Base-by-base conservation (phyloP, 495 filamentous ascomycete genomes). In the Trichoderma virens region DNA sequence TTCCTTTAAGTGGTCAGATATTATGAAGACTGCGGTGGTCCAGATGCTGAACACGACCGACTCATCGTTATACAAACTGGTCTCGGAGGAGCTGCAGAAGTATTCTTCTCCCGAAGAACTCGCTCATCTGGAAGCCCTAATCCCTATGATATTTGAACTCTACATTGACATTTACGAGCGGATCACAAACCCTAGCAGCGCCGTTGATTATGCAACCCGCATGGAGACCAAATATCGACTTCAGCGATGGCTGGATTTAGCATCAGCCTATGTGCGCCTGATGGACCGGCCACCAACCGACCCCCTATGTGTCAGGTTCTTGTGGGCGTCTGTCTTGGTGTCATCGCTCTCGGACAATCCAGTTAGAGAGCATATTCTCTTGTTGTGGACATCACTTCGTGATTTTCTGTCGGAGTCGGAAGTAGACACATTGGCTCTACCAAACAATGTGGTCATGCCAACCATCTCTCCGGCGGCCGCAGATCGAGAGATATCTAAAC, bases 381-480 rank as follows among this genome's bases (percentile, higher is more conserved):
- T 86, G 63, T 94, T 90, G 72, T 90, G 96, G 77, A 83, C 90
- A 65, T 91, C 80, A 41, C 68, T 85, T n/a, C 76, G 78, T n/a
- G 75, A 78, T 27, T 70, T 75, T 28, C 75, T 84, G 31, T 65
- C 66, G 32, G 71, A 72, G 32, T 74, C 75, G 30, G 66, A 70
- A 8, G 68, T 72, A 7, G 63, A 72, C 0, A 74, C 78, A 2
- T 86, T 98, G 63, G 79, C 78, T 43, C 81, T 98, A 7, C 86
- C 86, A 18, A 98, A 98, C 68, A 97, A 95, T 70, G 83, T 83
- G 0, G 81, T 90, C 45, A 96, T 99, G 86, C 87, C 92, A 0
- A 91, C 97, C 71, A 80, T 99, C 20, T 97, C 95, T 0, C 78
- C 82, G 4, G 81, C 80, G 14, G 89, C 90, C 3, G 86, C 93